A percentile compares a stretch with the other conserved stretches of the same genome.
These are phyloP conservation scores for Croton setiger DNA, from an alignment of 441 rosid species.

Conservation along the genomic window DNA sequence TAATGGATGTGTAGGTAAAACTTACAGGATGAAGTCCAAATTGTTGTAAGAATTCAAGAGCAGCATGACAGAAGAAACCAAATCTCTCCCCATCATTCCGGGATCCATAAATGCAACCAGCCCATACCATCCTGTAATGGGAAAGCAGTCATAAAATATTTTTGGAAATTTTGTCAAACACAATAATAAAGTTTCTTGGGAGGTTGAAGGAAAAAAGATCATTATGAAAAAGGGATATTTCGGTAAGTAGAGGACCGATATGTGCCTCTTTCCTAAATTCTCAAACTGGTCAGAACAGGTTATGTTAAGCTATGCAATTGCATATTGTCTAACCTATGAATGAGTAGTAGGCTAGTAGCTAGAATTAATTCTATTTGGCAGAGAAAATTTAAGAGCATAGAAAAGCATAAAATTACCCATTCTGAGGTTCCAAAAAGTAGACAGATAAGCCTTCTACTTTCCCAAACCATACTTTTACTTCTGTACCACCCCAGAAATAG, in stretches of 20 bases:
- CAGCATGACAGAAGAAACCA: conserved; percentile 93
- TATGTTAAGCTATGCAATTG: background rate
- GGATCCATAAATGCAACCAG: conserved; percentile 80
- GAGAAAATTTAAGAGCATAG: conserved; percentile 5
- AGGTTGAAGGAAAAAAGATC: background rate
- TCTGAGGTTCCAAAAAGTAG: conserved; percentile 91
- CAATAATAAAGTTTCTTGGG: background rate
- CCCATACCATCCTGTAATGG: conserved; percentile 55
- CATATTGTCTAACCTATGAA: background rate
- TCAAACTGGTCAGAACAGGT: background rate
- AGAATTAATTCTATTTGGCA: background rate
- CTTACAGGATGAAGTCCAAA: conserved; percentile 90
- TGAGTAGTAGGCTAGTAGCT: background rate
- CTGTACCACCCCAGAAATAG: conserved; percentile 83
- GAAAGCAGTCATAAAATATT: conserved; percentile 16
- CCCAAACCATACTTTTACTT: conserved; percentile 91
- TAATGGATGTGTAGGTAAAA: conserved; percentile 13
- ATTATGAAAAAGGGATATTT: background rate
- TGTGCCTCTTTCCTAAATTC: background rate
- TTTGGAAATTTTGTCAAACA: background rate
- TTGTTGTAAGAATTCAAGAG: conserved; percentile 90
- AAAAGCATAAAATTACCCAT: conserved; percentile 52
- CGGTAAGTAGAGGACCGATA: background rate
- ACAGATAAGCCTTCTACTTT: conserved; percentile 93
- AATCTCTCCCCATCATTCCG: conserved; percentile 82